These are phyloP conservation scores for Fusarium humuli DNA, from an alignment of 2,329 filamentous ascomycete species.

Conservation along the genomic window DNA sequence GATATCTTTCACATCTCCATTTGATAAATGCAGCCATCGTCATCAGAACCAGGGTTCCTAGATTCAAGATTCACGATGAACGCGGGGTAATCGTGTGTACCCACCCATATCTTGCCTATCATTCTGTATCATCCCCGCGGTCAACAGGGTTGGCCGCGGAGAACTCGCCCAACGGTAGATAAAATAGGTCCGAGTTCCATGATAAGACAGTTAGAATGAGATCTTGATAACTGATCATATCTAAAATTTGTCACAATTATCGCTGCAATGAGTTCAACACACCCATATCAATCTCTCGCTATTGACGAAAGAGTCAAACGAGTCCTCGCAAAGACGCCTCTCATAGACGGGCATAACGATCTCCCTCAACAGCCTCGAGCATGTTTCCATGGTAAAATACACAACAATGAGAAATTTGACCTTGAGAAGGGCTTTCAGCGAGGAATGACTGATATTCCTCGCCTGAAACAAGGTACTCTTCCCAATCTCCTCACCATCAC, in stretches of 20 bases:
- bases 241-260: too few relatives aligned
- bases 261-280: background rate
- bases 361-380: conserved; percentile 1
- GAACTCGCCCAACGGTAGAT: background rate
- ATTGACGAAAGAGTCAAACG: conserved; percentile 16
- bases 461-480: background rate
- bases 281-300: background rate
- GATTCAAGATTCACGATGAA: background rate
- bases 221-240: too few relatives aligned
- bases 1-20: background rate
- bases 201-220: background rate
- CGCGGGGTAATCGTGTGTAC: background rate
- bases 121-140: background rate
- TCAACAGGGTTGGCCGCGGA: background rate
- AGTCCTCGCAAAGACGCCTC: background rate
- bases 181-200: background rate
- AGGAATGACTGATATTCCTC: conserved; percentile 17
- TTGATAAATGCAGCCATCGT: background rate
- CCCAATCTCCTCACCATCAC: too few relatives aligned
- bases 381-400: conserved; percentile 3
- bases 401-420: conserved; percentile 3
- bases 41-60: background rate
- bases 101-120: background rate
- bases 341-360: conserved; percentile 12
- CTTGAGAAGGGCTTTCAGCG: background rate